Evolutionary conservation across 352 stramenopile genomes (phyloP).

Genomic region (Phytophthora cajani): DNA sequence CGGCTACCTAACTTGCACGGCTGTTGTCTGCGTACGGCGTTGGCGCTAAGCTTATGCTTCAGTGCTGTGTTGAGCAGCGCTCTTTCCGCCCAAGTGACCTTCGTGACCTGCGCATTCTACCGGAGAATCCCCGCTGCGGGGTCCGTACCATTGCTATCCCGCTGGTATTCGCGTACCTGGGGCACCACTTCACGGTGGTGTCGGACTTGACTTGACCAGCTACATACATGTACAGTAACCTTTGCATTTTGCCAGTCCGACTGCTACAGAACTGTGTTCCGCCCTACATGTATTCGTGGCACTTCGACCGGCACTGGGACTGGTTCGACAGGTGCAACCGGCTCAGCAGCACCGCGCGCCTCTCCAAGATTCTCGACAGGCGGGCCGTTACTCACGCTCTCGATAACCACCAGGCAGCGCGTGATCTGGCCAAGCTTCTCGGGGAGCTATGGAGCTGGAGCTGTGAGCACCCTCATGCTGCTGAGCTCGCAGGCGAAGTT

Average conservation of each 20-base stretch:
- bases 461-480: not conserved
- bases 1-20: no score
- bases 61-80: no score
- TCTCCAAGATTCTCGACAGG: slow-evolving; percentile 33
- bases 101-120: no score
- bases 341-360: slow-evolving; percentile 2
- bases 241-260: no score
- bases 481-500: not conserved
- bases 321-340: slow-evolving; percentile 32
- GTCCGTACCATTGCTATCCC: no score
- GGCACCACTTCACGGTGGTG: not conserved
- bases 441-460: not conserved
- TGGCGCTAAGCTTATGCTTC: no score
- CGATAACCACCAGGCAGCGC: not conserved
- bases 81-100: no score
- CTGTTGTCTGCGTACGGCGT: no score
- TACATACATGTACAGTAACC: no score
- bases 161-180: no score
- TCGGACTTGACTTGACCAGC: not conserved
- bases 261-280: no score
- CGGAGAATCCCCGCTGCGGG: no score
- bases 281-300: not conserved
- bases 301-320: slow-evolving; percentile 54
- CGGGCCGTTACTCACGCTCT: slow-evolving; percentile 19
- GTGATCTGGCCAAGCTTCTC: slow-evolving; percentile 14